Conservation (phyloP, 2,329 filamentous ascomycete species). For the Fusarium sulawesiense region DNA sequence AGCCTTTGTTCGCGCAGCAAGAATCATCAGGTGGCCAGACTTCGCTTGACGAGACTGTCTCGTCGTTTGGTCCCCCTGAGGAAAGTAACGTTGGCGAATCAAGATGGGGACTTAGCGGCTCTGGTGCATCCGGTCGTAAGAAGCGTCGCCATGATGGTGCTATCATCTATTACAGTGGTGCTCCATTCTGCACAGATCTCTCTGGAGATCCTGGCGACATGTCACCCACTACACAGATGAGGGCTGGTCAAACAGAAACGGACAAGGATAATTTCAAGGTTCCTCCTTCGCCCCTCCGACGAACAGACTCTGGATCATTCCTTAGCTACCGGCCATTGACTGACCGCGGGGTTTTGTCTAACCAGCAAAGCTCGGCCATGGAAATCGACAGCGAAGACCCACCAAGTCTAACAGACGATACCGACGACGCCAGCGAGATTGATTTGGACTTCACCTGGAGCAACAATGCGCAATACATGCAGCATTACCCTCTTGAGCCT, state of each 20-base stretch:
- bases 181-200: constrained; percentile 83
- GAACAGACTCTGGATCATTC: constrained; percentile 64
- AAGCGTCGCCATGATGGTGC: constrained; percentile 74
- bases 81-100: constrained; percentile 63
- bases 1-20: constrained; percentile 69
- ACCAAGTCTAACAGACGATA: constrained; percentile 51
- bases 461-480: constrained; percentile 53
- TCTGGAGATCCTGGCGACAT: constrained; percentile 71
- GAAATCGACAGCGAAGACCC: constrained; percentile 47
- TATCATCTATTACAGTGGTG: constrained; percentile 86
- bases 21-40: constrained; percentile 60
- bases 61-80: constrained; percentile 60
- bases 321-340: constrained; percentile 63
- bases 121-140: constrained; percentile 60
- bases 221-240: constrained; percentile 61
- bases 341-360: constrained; percentile 46
- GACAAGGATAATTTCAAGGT: constrained; percentile 26
- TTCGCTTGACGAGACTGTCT: constrained; percentile 61
- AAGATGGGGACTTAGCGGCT: constrained; percentile 60
- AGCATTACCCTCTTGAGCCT: constrained; percentile 60
- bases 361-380: constrained; percentile 39
- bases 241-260: constrained; percentile 55
- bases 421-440: constrained; percentile 53
- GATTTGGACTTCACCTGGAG: constrained; percentile 63
- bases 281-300: constrained; percentile 47